Percentiles rank a stretch among this genome's conserved stretches.
These are phyloP conservation scores for Kitagawia praeruptora DNA, from an alignment of 129 eudicot genomes.

Conservation along the genomic window DNA sequence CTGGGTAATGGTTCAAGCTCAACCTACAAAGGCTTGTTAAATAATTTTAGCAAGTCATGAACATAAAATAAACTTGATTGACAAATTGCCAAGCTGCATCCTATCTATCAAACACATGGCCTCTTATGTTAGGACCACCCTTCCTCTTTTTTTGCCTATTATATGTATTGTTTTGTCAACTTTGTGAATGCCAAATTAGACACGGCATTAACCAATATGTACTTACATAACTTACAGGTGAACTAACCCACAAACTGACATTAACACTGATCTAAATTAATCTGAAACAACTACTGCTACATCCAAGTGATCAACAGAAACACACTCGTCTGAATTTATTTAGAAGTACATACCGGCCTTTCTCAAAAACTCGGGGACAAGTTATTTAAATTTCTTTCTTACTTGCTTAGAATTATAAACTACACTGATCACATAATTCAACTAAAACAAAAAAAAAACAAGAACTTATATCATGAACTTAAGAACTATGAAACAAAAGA, in stretches of 20 bases:
- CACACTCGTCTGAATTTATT: not conserved
- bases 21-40: not conserved
- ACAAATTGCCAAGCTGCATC: not conserved
- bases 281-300: not conserved
- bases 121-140: not conserved
- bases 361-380: not conserved
- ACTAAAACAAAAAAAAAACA: not conserved
- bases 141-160: not conserved
- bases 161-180: not conserved
- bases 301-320: not conserved
- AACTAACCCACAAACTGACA: not conserved
- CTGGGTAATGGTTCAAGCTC: not conserved
- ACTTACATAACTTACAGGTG: not conserved
- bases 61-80: not conserved
- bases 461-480: not conserved
- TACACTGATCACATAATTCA: not conserved
- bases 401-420: not conserved
- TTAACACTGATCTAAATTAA: not conserved
- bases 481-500: not conserved
- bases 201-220: not conserved
- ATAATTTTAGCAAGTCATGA: not conserved
- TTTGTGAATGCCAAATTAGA: not conserved
- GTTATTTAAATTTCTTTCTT: not conserved
- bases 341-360: not conserved
- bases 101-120: not conserved